A percentile compares a stretch with the other conserved stretches of the same genome.
phyloP scores from a whole-genome alignment of 1,284 basidiomycete species.

The Leucoagaricus sp. region DNA sequence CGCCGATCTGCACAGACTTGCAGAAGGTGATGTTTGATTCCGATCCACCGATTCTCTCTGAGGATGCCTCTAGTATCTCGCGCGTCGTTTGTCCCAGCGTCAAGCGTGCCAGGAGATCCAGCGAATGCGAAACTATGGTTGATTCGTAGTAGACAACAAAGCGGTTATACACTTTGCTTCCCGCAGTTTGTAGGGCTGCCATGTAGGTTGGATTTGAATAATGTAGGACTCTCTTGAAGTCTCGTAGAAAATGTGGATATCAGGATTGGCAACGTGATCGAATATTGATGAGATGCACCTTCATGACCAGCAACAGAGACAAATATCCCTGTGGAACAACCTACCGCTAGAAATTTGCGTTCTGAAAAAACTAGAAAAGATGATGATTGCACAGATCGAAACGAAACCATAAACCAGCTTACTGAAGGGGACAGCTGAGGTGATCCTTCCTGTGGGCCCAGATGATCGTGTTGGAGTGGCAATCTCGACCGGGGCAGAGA shows the following conservation, averaged over 20 bases:
- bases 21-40: slow-evolving; percentile 59
- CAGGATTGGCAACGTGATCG: neutral
- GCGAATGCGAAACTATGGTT: slow-evolving; percentile 63
- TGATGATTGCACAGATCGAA: slow-evolving; percentile 1
- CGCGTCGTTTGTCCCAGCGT: slow-evolving; percentile 47
- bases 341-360: slow-evolving; percentile 59
- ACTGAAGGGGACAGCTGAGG: slow-evolving; percentile 65
- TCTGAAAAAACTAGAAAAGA: slow-evolving; percentile 43
- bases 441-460: slow-evolving; percentile 57
- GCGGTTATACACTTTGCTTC: slow-evolving; percentile 53
- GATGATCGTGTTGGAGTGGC: slow-evolving; percentile 25
- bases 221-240: slow-evolving; percentile 55
- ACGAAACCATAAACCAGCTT: slow-evolving; percentile 26
- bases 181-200: slow-evolving; percentile 48
- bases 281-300: slow-evolving; percentile 30
- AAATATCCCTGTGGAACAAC: slow-evolving; percentile 67
- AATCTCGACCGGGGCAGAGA: slow-evolving; percentile 45
- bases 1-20: slow-evolving; percentile 52
- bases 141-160: slow-evolving; percentile 63
- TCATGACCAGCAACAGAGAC: slow-evolving; percentile 52
- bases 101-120: slow-evolving; percentile 66
- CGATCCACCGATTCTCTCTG: slow-evolving; percentile 56
- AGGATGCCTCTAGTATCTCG: slow-evolving; percentile 50
- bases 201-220: slow-evolving; percentile 52
- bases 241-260: slow-evolving; percentile 32